A percentile compares a stretch with the other conserved stretches of the same genome.
These are phyloP conservation scores for Cladophialophora chaetospira DNA, from an alignment of 2,329 filamentous ascomycete genomes.

Conservation along the genomic window DNA sequence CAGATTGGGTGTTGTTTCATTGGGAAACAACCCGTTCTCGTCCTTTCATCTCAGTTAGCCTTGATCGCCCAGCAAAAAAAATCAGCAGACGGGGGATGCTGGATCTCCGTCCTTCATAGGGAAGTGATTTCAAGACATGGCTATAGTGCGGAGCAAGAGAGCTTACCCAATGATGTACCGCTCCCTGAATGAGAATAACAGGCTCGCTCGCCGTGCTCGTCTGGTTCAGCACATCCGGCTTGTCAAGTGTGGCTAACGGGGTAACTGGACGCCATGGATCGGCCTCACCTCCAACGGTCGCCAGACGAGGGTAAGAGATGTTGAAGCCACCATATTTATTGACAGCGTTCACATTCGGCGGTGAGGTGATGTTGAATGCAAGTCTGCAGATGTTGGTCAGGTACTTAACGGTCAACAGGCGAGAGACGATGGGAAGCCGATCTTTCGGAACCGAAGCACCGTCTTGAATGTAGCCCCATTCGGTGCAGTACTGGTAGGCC, in stretches of 20 bases:
- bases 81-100: no score
- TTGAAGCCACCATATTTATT: slow-evolving; percentile 76
- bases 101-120: no score
- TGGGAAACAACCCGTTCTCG: slow-evolving; percentile 47
- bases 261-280: slow-evolving; percentile 80
- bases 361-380: slow-evolving; percentile 68
- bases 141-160: background rate
- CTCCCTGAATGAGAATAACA: slow-evolving; percentile 71
- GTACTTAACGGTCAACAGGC: slow-evolving; percentile 67
- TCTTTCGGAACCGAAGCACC: slow-evolving; percentile 67
- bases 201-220: slow-evolving; percentile 65
- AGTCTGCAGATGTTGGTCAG: slow-evolving; percentile 63
- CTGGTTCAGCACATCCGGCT: slow-evolving; percentile 51
- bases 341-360: slow-evolving; percentile 65
- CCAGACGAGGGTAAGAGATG: slow-evolving; percentile 73
- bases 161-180: slow-evolving; percentile 73
- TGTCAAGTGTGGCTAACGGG: slow-evolving; percentile 63
- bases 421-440: slow-evolving; percentile 70
- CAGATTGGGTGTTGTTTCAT: slow-evolving; percentile 60
- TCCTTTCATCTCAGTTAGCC: no score
- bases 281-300: slow-evolving; percentile 73
- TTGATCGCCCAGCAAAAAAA: no score
- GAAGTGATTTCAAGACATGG: slow-evolving; percentile 36
- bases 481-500: slow-evolving; percentile 60
- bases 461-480: slow-evolving; percentile 78